A percentile compares a stretch with the other conserved stretches of the same genome.
These are phyloP conservation scores for Aspergillus sp. DNA, from an alignment of 2,329 filamentous ascomycete genomes.

Conservation along the genomic window DNA sequence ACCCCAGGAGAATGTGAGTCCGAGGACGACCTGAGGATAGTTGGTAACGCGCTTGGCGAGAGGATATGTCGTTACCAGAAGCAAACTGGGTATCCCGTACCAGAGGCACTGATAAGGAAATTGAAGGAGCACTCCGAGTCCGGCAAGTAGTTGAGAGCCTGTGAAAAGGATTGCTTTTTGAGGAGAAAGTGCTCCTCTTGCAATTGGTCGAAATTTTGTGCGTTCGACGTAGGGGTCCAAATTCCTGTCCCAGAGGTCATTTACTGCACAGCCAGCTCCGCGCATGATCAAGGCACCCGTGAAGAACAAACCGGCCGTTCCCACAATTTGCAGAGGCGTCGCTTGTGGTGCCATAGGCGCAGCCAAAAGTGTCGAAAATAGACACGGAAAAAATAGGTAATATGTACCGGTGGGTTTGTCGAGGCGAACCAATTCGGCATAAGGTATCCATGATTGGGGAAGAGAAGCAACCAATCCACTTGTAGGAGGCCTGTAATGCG, in stretches of 20 bases:
- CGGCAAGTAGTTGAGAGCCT: slow-evolving; percentile 34
- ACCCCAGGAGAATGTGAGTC: slow-evolving; percentile 45
- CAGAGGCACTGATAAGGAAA: slow-evolving; percentile 36
- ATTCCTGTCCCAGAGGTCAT: slow-evolving; percentile 49
- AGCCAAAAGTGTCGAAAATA: slow-evolving; percentile 41
- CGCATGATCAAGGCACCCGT: slow-evolving; percentile 43
- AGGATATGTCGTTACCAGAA: slow-evolving; percentile 42
- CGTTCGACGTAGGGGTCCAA: slow-evolving; percentile 46
- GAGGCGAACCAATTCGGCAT: slow-evolving; percentile 27
- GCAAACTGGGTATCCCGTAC: slow-evolving; percentile 37
- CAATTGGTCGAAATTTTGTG: slow-evolving; percentile 45
- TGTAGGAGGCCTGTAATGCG: slow-evolving; percentile 38
- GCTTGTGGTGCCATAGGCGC: slow-evolving; percentile 31
- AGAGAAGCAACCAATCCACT: slow-evolving; percentile 40
- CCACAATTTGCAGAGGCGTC: slow-evolving; percentile 28
- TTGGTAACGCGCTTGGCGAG: slow-evolving; percentile 47
- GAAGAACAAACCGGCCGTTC: slow-evolving; percentile 33
- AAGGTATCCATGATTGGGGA: slow-evolving; percentile 41
- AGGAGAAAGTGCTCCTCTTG: slow-evolving; percentile 43
- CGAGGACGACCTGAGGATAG: slow-evolving; percentile 46
- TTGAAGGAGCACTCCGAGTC: slow-evolving; percentile 36
- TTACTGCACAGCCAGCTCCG: slow-evolving; percentile 47
- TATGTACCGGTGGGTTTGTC: slow-evolving; percentile 46
- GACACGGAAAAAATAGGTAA: slow-evolving; percentile 46
- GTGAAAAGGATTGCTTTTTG: slow-evolving; percentile 39